A percentile compares a stretch with the other conserved stretches of the same genome.
Evolutionary conservation across 192 early-diverging fungal genomes (phyloP).

Genomic region (Coemansia sp.): DNA sequence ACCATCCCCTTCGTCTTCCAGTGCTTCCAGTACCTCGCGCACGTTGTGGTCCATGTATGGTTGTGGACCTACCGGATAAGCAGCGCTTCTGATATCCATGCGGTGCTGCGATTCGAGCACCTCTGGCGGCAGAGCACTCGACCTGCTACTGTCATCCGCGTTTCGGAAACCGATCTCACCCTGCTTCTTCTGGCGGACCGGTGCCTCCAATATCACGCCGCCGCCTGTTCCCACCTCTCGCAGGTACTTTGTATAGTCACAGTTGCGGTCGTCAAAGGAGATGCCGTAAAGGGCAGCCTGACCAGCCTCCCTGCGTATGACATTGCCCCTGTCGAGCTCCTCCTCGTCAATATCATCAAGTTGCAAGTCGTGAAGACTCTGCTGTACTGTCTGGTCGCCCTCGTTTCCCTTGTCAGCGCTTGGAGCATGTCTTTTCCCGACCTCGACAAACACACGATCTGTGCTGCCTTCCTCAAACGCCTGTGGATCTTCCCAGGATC

Average conservation of each 20-base stretch:
- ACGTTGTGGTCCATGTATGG: conserved; percentile 79
- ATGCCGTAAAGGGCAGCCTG: conserved; percentile 87
- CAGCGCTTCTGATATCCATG: conserved; percentile 68
- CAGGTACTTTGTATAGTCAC: conserved; percentile 95
- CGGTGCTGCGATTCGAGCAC: conserved; percentile 75
- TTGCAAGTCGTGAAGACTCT: conserved; percentile 20
- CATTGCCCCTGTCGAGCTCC: conserved; percentile 27
- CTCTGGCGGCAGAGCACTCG: conserved; percentile 62
- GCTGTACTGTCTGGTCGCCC: conserved; percentile 23
- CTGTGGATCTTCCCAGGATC: conserved; percentile 92
- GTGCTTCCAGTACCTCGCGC: conserved; percentile 86
- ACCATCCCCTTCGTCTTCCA: conserved; percentile 87
- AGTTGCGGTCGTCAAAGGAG: conserved; percentile 86
- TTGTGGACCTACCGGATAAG: conserved; percentile 60
- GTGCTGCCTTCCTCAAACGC: conserved; percentile 78
- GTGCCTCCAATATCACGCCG: conserved; percentile 75
- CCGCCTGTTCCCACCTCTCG: conserved; percentile 73
- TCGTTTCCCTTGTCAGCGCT: conserved; percentile 20
- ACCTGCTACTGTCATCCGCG: conserved; percentile 5
- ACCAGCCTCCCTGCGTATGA: conserved; percentile 43
- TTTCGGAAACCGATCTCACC: conserved; percentile 44
- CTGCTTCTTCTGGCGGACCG: conserved; percentile 59
- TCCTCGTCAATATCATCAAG: conserved; percentile 20
- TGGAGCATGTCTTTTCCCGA: conserved; percentile 19
- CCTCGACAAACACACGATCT: conserved; percentile 76